Conservation (phyloP, 1,284 basidiomycete genomes). For the Spongiforma sp. region DNA sequence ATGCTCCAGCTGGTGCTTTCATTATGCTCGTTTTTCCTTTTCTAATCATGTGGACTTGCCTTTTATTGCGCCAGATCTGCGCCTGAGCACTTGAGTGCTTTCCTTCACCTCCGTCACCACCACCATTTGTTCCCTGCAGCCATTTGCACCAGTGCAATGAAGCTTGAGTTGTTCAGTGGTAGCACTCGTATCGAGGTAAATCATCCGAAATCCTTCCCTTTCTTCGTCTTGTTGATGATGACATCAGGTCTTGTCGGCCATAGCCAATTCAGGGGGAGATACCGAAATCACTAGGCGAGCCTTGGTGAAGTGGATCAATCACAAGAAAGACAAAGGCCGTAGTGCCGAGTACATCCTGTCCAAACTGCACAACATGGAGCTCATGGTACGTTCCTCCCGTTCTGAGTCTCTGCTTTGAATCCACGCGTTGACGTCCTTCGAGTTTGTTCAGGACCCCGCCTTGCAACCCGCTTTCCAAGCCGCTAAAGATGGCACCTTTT, state of each 20-base stretch:
- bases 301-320: slow-evolving; percentile 35
- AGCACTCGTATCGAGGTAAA: slow-evolving; percentile 36
- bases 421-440: no score
- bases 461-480: no score
- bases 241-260: slow-evolving; percentile 35
- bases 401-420: background rate
- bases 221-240: background rate
- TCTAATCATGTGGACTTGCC: no score
- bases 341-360: slow-evolving; percentile 36
- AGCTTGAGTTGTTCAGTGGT: slow-evolving; percentile 34
- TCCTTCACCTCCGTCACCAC: background rate
- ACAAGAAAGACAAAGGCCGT: slow-evolving; percentile 36
- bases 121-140: background rate
- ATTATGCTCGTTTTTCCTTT: no score
- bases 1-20: no score
- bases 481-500: no score
- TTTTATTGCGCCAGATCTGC: no score
- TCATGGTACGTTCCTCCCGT: slow-evolving; percentile 27
- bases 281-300: slow-evolving; percentile 32
- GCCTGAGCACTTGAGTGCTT: no score
- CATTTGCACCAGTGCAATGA: background rate
- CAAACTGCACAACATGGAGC: slow-evolving; percentile 32
- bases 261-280: slow-evolving; percentile 39
- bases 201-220: no score
- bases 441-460: no score